Evolutionary conservation across 257 asterid genomes (phyloP).

Genomic region (Solanum rostratum): DNA sequence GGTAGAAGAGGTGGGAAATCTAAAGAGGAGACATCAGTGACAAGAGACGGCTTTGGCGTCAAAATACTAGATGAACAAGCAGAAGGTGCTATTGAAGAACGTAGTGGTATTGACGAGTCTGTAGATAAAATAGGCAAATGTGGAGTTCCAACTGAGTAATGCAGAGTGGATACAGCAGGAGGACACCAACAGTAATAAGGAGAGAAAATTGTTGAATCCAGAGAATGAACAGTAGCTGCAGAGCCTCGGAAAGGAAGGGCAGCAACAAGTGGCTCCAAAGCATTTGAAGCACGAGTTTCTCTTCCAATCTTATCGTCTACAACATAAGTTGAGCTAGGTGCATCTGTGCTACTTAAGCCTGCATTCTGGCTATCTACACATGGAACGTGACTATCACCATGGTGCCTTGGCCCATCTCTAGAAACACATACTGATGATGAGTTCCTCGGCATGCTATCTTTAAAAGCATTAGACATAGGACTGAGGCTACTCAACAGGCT

Average conservation of each 20-base stretch:
- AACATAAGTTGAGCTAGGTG: conserved; percentile 16
- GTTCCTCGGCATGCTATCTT: conserved; percentile 46
- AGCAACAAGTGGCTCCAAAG: conserved; percentile 19
- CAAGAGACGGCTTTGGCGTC: conserved; percentile 29
- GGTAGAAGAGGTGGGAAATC: conserved; percentile 69
- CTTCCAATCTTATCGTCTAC: conserved; percentile 26
- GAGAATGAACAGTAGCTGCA: conserved; percentile 22
- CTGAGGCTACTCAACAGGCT: conserved; percentile 46
- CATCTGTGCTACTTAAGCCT: conserved; percentile 17
- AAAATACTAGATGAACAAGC: conserved; percentile 30
- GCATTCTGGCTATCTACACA: conserved; percentile 19
- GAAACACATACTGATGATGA: conserved; percentile 32
- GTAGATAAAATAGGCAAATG: conserved; percentile 33
- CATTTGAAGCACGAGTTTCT: conserved; percentile 22
- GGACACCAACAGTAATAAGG: conserved; percentile 96
- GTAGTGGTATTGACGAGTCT: conserved; percentile 50
- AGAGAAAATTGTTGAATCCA: conserved; percentile 36
- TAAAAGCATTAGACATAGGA: conserved; percentile 53
- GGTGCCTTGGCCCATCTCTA: conserved; percentile 40
- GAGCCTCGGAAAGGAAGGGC: conserved; percentile 24
- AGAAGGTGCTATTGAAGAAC: conserved; percentile 40
- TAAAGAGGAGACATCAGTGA: conserved; percentile 35
- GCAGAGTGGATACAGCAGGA: conserved; percentile 45
- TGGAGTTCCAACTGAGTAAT: conserved; percentile 21
- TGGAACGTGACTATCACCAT: conserved; percentile 31